phyloP scores from a whole-genome alignment of 1,139 yeast genomes.

The Yamadazyma oceani region DNA sequence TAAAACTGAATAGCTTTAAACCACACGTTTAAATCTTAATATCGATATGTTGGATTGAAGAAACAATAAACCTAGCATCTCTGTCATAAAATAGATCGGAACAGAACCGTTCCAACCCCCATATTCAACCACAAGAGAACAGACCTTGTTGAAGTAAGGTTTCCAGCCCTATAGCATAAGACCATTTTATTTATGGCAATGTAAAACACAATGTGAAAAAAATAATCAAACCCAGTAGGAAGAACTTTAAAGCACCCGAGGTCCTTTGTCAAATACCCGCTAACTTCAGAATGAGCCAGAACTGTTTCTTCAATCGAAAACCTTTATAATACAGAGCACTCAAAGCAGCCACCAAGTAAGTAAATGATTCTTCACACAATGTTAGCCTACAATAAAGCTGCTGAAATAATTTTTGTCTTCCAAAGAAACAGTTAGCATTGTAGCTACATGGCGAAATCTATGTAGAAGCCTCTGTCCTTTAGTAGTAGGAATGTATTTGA shows the following conservation, averaged over 20 bases:
- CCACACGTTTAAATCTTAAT: too few relatives aligned
- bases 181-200: slow-evolving; percentile 24
- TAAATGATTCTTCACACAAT: slow-evolving; percentile 34
- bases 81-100: slow-evolving; percentile 18
- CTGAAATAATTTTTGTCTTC: slow-evolving; percentile 40
- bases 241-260: slow-evolving; percentile 4
- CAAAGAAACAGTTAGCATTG: slow-evolving; percentile 24
- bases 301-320: background rate
- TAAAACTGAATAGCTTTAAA: too few relatives aligned
- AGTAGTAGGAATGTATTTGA: background rate
- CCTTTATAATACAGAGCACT: slow-evolving; percentile 23
- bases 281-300: slow-evolving; percentile 8
- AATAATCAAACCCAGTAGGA: slow-evolving; percentile 5
- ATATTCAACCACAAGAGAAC: slow-evolving; percentile 45
- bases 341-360: slow-evolving; percentile 49
- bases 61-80: slow-evolving; percentile 20
- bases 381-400: slow-evolving; percentile 43
- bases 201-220: slow-evolving; percentile 23
- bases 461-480: slow-evolving; percentile 8
- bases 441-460: slow-evolving; percentile 20
- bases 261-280: slow-evolving; percentile 6
- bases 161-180: slow-evolving; percentile 46
- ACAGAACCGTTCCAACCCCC: slow-evolving; percentile 42
- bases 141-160: slow-evolving; percentile 18
- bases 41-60: slow-evolving; percentile 25